Percentiles rank a stretch among this genome's conserved stretches.
Evolutionary conservation across 2,329 filamentous ascomycete species (phyloP).

Genomic region (Colletotrichum kahawae): DNA sequence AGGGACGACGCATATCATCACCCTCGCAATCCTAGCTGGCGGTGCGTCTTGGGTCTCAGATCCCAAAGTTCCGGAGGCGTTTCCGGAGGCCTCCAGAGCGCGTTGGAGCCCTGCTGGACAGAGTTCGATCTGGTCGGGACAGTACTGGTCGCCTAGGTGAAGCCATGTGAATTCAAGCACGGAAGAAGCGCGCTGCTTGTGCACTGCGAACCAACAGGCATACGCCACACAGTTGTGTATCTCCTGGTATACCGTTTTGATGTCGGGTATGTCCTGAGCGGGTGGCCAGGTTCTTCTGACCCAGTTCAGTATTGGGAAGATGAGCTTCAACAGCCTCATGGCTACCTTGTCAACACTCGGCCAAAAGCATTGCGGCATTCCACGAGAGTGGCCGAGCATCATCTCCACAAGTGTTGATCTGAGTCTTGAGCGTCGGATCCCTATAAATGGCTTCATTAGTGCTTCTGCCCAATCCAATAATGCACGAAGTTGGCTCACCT

Average conservation of each 20-base stretch:
- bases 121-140: slow-evolving; percentile 25
- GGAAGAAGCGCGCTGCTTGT: slow-evolving; percentile 28
- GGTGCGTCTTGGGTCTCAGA: background rate
- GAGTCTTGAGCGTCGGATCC: slow-evolving; percentile 31
- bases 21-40: slow-evolving; percentile 24
- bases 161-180: slow-evolving; percentile 29
- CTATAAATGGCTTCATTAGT: slow-evolving; percentile 23
- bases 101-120: background rate
- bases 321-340: slow-evolving; percentile 24
- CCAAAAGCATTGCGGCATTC: slow-evolving; percentile 33
- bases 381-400: slow-evolving; percentile 25
- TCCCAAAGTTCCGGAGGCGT: background rate
- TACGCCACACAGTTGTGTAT: slow-evolving; percentile 34
- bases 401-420: slow-evolving; percentile 28
- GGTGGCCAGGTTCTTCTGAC: slow-evolving; percentile 11
- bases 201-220: slow-evolving; percentile 35
- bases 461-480: background rate
- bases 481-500: slow-evolving; percentile 24
- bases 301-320: slow-evolving; percentile 29
- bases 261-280: background rate
- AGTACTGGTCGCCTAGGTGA: slow-evolving; percentile 30
- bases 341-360: slow-evolving; percentile 32
- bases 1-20: slow-evolving; percentile 36
- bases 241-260: background rate
- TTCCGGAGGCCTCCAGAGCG: background rate